phyloP scores from a whole-genome alignment of 805 yeast genomes.

The Scheffersomyces stipitis region DNA sequence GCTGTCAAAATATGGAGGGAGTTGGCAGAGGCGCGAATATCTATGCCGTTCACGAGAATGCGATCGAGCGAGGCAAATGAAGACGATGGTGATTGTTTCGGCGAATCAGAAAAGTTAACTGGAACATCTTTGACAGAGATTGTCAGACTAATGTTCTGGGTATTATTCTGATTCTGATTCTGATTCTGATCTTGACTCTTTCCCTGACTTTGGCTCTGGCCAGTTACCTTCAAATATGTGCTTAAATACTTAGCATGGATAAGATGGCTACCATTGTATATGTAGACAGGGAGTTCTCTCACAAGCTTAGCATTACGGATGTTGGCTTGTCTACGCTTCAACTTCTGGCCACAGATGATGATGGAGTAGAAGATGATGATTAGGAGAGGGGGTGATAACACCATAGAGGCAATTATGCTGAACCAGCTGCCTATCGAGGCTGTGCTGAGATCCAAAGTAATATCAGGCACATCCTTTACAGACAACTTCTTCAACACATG shows the following conservation, averaged over 20 bases:
- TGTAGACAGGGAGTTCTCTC: conserved; percentile 36
- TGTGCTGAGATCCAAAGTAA: conserved; percentile 24
- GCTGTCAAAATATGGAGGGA: conserved; percentile 20
- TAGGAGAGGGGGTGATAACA: conserved; percentile 42
- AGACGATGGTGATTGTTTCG: conserved; percentile 10
- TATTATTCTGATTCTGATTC: neutral
- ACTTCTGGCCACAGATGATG: conserved; percentile 29
- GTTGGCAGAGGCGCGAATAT: conserved; percentile 18
- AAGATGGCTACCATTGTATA: conserved; percentile 36
- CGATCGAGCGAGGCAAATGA: conserved; percentile 4
- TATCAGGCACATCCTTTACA: conserved; percentile 4
- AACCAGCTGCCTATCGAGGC: conserved; percentile 39
- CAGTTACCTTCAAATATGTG: conserved; percentile 31
- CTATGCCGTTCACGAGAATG: conserved; percentile 16
- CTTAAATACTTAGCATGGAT: conserved; percentile 23
- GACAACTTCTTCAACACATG: conserved; percentile 10
- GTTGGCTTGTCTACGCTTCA: conserved; percentile 25
- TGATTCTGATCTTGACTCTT: neutral
- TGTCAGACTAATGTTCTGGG: neutral
- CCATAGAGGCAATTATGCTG: conserved; percentile 39
- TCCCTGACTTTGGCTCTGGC: conserved; percentile 22
- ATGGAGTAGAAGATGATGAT: conserved; percentile 33
- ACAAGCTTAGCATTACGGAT: conserved; percentile 32
- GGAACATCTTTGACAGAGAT: neutral
- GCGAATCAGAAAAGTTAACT: conserved; percentile 11